These are phyloP conservation scores for Saccharomycopsis olivae DNA, from an alignment of 805 yeast species.

Conservation along the genomic window DNA sequence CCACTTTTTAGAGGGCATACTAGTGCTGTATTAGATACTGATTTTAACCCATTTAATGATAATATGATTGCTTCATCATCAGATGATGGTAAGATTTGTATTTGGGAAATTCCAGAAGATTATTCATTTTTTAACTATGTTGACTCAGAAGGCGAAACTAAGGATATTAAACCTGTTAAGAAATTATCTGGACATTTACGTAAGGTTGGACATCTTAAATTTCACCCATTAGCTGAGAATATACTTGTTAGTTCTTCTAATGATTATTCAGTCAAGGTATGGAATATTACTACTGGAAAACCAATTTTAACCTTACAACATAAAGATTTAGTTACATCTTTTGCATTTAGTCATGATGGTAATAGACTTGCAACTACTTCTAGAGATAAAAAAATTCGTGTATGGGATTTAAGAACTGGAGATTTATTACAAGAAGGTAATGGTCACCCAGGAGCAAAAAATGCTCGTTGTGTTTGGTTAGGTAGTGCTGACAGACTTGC, in stretches of 20 bases:
- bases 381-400: slow-evolving; percentile 80
- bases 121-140: slow-evolving; percentile 58
- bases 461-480: slow-evolving; percentile 80
- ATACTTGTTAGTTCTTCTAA: slow-evolving; percentile 84
- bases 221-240: slow-evolving; percentile 81
- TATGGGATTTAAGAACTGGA: slow-evolving; percentile 83
- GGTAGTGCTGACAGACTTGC: slow-evolving; percentile 77
- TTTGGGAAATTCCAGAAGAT: slow-evolving; percentile 83
- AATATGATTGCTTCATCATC: slow-evolving; percentile 67
- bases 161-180: slow-evolving; percentile 63
- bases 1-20: slow-evolving; percentile 94
- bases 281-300: slow-evolving; percentile 77
- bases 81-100: slow-evolving; percentile 68
- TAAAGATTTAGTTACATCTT: slow-evolving; percentile 85
- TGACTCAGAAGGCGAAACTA: slow-evolving; percentile 44
- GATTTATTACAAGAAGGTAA: slow-evolving; percentile 70
- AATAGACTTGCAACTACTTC: slow-evolving; percentile 77
- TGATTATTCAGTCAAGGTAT: slow-evolving; percentile 83
- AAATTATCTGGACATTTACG: slow-evolving; percentile 77
- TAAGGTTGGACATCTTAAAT: slow-evolving; percentile 86
- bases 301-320: slow-evolving; percentile 68
- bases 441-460: slow-evolving; percentile 90
- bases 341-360: slow-evolving; percentile 87
- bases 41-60: slow-evolving; percentile 85
- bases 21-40: slow-evolving; percentile 91